Evolutionary conservation across 352 stramenopile genomes (phyloP).

Genomic region (Pythium dissimile): DNA sequence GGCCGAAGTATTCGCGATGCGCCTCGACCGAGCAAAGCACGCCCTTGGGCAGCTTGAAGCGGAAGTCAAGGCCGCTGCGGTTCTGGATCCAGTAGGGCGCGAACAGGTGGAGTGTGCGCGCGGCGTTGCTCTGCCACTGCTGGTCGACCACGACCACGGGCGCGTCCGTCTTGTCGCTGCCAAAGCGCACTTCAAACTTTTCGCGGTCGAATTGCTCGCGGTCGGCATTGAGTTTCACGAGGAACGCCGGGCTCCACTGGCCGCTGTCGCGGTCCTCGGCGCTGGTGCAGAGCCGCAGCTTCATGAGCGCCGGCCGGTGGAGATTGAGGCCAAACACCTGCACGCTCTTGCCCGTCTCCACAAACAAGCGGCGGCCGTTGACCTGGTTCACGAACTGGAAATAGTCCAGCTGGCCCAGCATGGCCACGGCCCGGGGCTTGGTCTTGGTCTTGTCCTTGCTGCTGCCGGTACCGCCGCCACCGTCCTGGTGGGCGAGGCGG

Average conservation of each 20-base stretch:
- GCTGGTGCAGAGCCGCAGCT: slow-evolving; percentile 63
- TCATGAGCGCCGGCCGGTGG: slow-evolving; percentile 68
- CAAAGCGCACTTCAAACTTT: slow-evolving; percentile 59
- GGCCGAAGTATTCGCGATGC: slow-evolving; percentile 68
- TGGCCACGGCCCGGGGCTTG: slow-evolving; percentile 39
- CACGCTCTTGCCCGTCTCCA: slow-evolving; percentile 78
- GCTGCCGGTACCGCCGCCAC: no score
- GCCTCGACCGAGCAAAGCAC: slow-evolving; percentile 54
- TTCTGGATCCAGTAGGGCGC: slow-evolving; percentile 87
- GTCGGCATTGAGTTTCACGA: slow-evolving; percentile 48
- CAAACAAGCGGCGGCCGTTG: slow-evolving; percentile 64
- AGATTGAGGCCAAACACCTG: slow-evolving; percentile 81
- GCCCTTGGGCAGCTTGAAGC: slow-evolving; percentile 57
- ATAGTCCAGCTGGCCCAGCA: slow-evolving; percentile 51
- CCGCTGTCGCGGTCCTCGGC: slow-evolving; percentile 40
- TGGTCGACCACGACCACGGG: slow-evolving; percentile 66
- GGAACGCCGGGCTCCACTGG: slow-evolving; percentile 61
- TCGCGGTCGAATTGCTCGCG: slow-evolving; percentile 48
- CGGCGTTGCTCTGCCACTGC: slow-evolving; percentile 53
- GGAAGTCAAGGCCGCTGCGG: slow-evolving; percentile 69
- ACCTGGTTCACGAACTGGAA: slow-evolving; percentile 77
- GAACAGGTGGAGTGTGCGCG: slow-evolving; percentile 64
- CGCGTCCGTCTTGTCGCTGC: slow-evolving; percentile 27
- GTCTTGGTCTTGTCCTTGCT: slow-evolving; percentile 41
- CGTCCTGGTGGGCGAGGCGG: slow-evolving; percentile 24